Conservation (phyloP, 768 basidiomycete species). For the Auricularia heimuer region DNA sequence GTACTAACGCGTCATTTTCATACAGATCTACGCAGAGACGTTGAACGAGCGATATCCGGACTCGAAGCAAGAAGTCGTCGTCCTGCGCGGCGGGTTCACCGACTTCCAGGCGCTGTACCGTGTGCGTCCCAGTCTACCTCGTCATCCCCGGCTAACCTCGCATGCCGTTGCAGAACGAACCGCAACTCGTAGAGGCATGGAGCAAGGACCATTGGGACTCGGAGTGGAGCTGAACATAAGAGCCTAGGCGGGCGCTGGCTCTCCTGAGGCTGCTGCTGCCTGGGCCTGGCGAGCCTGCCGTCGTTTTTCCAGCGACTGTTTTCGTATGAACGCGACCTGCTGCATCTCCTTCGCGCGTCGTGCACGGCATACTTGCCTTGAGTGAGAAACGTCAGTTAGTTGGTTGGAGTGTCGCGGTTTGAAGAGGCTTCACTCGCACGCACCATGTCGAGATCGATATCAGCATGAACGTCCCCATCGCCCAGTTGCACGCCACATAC, state of each 20-base stretch:
- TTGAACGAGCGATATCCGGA: constrained; percentile 32
- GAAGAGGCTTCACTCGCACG: background rate
- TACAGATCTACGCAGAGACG: constrained; percentile 58
- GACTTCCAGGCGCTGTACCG: constrained; percentile 54
- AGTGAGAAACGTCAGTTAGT: background rate
- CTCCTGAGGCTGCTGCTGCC: background rate
- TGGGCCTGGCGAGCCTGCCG: background rate
- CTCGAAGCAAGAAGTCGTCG: constrained; percentile 43
- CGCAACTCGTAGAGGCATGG: constrained; percentile 3
- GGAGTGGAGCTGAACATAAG: background rate
- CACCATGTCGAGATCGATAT: constrained; percentile 32
- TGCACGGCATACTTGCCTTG: background rate
- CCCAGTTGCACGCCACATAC: constrained; percentile 69
- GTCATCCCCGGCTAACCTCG: background rate
- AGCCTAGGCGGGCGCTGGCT: background rate
- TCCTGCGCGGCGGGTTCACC: constrained; percentile 65
- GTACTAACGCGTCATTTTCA: background rate
- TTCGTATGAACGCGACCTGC: background rate
- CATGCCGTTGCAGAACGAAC: background rate
- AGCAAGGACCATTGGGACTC: constrained; percentile 4
- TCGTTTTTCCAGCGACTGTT: background rate
- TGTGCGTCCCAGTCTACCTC: background rate
- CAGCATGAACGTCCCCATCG: constrained; percentile 59
- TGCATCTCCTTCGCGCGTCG: background rate
- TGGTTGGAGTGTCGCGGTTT: background rate